Conservation (phyloP, 768 basidiomycete species). For the Trametes gibbosa region DNA sequence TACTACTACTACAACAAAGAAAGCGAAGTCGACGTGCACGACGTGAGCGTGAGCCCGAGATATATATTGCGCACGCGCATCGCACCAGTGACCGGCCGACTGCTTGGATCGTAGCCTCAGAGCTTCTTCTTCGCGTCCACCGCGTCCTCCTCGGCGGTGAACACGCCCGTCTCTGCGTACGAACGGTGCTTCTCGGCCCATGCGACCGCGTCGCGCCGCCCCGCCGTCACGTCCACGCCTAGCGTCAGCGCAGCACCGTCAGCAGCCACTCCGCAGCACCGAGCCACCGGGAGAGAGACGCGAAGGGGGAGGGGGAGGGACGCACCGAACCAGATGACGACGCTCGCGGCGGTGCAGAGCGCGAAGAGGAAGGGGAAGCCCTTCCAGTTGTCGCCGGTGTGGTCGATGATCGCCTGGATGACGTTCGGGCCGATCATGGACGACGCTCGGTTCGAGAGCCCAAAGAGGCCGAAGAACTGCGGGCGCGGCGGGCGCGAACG, state of each 20-base stretch:
- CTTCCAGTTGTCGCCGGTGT: conserved; percentile 71
- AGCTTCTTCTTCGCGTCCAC: conserved; percentile 14
- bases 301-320: not conserved
- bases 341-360: conserved; percentile 58
- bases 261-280: not conserved
- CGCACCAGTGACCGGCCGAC: too few species aligned
- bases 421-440: conserved; percentile 87
- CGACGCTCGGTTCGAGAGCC: conserved; percentile 81
- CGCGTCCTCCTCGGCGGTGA: conserved; percentile 21
- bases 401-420: conserved; percentile 78
- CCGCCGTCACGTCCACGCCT: conserved; percentile 38
- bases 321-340: conserved; percentile 74
- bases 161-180: conserved; percentile 25
- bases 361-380: conserved; percentile 85
- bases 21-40: too few species aligned
- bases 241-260: not conserved
- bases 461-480: conserved; percentile 86
- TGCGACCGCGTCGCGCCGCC: conserved; percentile 37
- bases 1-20: too few species aligned
- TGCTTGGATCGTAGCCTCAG: not conserved
- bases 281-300: not conserved
- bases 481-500: too few species aligned
- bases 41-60: too few species aligned
- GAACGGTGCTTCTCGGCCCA: conserved; percentile 35
- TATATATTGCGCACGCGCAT: too few species aligned